Base-by-base conservation (phyloP, 2,329 filamentous ascomycete species). In the Penicillium capsulatum region DNA sequence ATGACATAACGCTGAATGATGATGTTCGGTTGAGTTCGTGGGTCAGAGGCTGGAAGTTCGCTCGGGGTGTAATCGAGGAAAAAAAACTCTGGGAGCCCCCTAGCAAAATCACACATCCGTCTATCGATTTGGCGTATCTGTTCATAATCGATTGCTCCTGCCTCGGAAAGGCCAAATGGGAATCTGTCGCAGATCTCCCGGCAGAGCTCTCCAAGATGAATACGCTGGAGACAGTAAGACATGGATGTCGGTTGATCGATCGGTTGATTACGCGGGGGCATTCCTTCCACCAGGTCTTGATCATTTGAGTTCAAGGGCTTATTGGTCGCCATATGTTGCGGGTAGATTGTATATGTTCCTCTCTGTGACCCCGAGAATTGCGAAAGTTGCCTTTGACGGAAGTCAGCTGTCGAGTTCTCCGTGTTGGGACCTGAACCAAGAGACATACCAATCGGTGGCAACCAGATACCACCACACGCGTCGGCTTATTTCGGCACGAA, bases 391-490 rank as follows among this genome's bases (percentile, higher is more conserved):
- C 50, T 54, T n/a, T n/a, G n/a, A n/a, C n/a, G n/a, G 10, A 7
- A 10, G 10, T 3, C 10, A 7, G 20, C 15, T 7, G 35, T 36
- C 30, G 27, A n/a, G 6, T 10, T 22, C 17, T 2, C 38, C 6
- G 22, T 24, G 13, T 28, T 8, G 9, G 1, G 17, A 17, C 9
- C 15, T 7, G 7, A 9, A 4, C 3, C 16, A 34, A 3, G 8
- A 31, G 5, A 35, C 50, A 34, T 49, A 62, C 64, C 64, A 69
- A 36, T 69, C 66, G 26, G 57, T 59, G 7, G 58, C 49, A 15
- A 53, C 57, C 6, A 69, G 41, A 49, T 69, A 66, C 66, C 66
- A 69, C 66, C 65, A 69, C 2, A 67, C 47, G n/a, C 66, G 59
- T 20, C 67, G 45, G 17, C 59, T 58, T 2, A 63, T 57, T 33